A percentile compares a stretch with the other conserved stretches of the same genome.
These are phyloP conservation scores for Rhodofomes roseus DNA, from an alignment of 1,284 basidiomycete species.

Conservation along the genomic window DNA sequence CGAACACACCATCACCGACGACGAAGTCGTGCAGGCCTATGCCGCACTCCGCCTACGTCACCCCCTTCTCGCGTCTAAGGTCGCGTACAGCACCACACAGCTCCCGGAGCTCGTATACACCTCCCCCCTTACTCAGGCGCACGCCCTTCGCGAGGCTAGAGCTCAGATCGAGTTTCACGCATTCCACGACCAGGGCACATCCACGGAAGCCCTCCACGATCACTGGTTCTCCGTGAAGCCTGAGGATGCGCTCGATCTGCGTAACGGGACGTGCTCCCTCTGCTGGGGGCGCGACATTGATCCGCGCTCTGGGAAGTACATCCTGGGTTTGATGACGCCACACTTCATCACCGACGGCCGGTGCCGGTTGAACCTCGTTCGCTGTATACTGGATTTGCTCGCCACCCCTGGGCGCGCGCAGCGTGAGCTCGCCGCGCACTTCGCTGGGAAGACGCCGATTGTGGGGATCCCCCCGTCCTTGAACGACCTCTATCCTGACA, in stretches of 20 bases:
- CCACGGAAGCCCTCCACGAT: not conserved
- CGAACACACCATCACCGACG: not conserved
- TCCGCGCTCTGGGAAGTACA: not conserved
- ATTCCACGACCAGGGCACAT: not conserved
- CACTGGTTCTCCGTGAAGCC: not conserved
- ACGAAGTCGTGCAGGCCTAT: not conserved
- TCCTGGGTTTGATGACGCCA: not conserved
- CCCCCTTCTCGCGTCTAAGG: not conserved
- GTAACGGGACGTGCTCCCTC: not conserved
- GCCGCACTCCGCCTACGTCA: not conserved
- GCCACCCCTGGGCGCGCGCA: not conserved
- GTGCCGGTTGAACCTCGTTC: not conserved
- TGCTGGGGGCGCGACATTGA: not conserved
- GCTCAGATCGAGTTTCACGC: not conserved
- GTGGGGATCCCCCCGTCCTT: not conserved
- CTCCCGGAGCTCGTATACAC: no score
- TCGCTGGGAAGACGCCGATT: not conserved
- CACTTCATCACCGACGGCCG: constrained; percentile 3
- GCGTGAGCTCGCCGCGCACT: not conserved
- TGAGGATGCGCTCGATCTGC: not conserved
- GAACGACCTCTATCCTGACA: not conserved
- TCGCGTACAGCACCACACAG: not conserved
- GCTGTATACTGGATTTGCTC: constrained; percentile 2
- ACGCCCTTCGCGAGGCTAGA: not conserved
- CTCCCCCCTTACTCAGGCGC: not conserved